Percentiles rank a stretch among this genome's conserved stretches.
These are phyloP conservation scores for Kodamaea fukazawae DNA, from an alignment of 805 yeast genomes.

Conservation along the genomic window DNA sequence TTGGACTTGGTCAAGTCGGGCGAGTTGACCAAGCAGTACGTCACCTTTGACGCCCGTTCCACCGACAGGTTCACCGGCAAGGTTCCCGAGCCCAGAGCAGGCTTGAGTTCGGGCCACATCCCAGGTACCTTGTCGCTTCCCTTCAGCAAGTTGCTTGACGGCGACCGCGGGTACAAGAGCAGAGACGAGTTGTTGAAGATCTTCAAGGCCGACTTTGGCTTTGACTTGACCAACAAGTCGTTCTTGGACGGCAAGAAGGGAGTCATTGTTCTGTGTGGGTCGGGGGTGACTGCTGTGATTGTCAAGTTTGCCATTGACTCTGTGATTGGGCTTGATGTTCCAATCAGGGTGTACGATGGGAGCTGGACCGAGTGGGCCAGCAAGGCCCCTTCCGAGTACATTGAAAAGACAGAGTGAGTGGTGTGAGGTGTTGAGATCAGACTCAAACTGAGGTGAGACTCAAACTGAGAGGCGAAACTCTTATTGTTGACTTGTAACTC, in stretches of 20 bases:
- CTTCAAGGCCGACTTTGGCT: slow-evolving; percentile 36
- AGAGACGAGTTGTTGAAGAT: slow-evolving; percentile 44
- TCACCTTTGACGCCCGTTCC: slow-evolving; percentile 81
- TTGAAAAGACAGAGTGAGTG: slow-evolving; percentile 38
- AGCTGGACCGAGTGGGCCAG: slow-evolving; percentile 87
- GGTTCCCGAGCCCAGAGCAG: slow-evolving; percentile 87
- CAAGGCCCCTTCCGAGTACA: slow-evolving; percentile 57
- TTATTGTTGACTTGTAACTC: too few species aligned
- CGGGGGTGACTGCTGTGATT: slow-evolving; percentile 94
- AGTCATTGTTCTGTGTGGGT: slow-evolving; percentile 87
- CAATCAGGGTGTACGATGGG: slow-evolving; percentile 62
- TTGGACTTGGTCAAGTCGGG: slow-evolving; percentile 52
- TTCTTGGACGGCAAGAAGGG: slow-evolving; percentile 49
- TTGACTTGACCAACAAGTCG: slow-evolving; percentile 28
- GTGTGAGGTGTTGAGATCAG: too few species aligned
- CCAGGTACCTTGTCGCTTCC: slow-evolving; percentile 81
- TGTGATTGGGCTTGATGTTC: slow-evolving; percentile 34
- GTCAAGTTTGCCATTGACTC: slow-evolving; percentile 59
- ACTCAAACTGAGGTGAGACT: too few species aligned
- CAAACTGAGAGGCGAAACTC: too few species aligned
- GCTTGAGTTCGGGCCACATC: slow-evolving; percentile 84
- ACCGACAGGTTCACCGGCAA: slow-evolving; percentile 70
- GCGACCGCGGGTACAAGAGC: slow-evolving; percentile 45
- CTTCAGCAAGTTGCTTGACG: slow-evolving; percentile 57
- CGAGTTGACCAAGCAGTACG: slow-evolving; percentile 43